Evolutionary conservation across 2,329 filamentous ascomycete genomes (phyloP), one percentile per base, ranked within the genome.

Genomic region (Corniculantispora saksenae): DNA sequence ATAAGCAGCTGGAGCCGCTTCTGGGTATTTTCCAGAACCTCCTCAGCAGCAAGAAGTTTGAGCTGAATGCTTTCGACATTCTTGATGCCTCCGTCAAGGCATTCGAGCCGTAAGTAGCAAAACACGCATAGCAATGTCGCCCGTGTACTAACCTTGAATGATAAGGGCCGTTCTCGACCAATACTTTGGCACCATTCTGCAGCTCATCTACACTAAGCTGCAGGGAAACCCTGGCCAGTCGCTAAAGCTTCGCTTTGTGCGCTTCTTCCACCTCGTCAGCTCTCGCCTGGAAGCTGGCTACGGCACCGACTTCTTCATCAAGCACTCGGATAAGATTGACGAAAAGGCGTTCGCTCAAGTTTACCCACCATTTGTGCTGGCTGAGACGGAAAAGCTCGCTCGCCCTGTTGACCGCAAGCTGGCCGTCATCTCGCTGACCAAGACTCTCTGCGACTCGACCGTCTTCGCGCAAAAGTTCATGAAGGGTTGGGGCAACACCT

Each of bases 1-100:
- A 91, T 72, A 91, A 94, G 71, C 93, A 97, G 76, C 78, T 97
- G 48, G 92, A 96, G 74, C 88, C 91, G 3, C 88, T 98, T 57
- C 84, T 99, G n/a, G 92, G 93, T 65, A 95, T 99, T 68, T 99
- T 98, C 83, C 94, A 98, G 76, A 94, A 92, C 72, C 85, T 99
- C 13, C 83, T 97, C 50, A 84, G 86, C 3, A 89, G 86, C 69
- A 97, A 95, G 79, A 89, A 90, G 67, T 94, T 94, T 57, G 95
- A 99, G 75, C 83, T 87, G 23, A 89, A 94, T 72, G 92, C 90
- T 0, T 97, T 98, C 73, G 95, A 99, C 74, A 84, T 99, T 55
- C 83, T 99, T 66, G 95, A 99, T 74, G 85, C 90, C 4, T 83
- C 97, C 59, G 82, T 97, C 67, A 84, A 86, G 57, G 86, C 87